Conservation (phyloP, 2,329 filamentous ascomycete genomes). For the Monascus ruber region DNA sequence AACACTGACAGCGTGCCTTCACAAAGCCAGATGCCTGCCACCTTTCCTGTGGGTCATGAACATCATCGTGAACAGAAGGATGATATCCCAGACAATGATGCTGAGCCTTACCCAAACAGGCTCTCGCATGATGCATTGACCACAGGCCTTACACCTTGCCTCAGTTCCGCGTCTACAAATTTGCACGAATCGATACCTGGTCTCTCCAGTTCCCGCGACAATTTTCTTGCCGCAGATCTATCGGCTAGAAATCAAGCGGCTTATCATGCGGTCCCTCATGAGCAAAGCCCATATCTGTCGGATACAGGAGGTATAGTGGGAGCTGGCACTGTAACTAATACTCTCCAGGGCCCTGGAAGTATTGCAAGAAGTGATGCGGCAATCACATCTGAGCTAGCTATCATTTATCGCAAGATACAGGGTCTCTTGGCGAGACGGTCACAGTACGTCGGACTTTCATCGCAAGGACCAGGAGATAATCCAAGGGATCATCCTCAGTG, state of each 20-base stretch:
- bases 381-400: constrained; percentile 70
- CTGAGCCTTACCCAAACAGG: background rate
- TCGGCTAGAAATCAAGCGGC: constrained; percentile 38
- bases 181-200: background rate
- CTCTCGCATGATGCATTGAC: background rate
- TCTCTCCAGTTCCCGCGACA: constrained; percentile 6
- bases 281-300: constrained; percentile 42
- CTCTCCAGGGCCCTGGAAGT: constrained; percentile 51
- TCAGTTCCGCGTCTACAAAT: background rate
- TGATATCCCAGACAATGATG: background rate
- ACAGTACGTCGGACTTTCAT: constrained; percentile 76
- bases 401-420: constrained; percentile 84
- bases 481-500: constrained; percentile 74
- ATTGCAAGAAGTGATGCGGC: constrained; percentile 63
- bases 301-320: constrained; percentile 47
- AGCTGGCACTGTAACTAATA: constrained; percentile 46
- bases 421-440: constrained; percentile 77
- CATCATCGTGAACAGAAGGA: constrained; percentile 5
- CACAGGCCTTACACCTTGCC: background rate
- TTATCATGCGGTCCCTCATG: constrained; percentile 44
- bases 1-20: constrained; percentile 24
- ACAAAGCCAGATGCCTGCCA: constrained; percentile 19
- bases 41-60: constrained; percentile 1
- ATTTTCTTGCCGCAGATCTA: constrained; percentile 36
- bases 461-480: constrained; percentile 73